Evolutionary conservation across 768 basidiomycete species (phyloP).

Genomic region (Boletus coccyginus): DNA sequence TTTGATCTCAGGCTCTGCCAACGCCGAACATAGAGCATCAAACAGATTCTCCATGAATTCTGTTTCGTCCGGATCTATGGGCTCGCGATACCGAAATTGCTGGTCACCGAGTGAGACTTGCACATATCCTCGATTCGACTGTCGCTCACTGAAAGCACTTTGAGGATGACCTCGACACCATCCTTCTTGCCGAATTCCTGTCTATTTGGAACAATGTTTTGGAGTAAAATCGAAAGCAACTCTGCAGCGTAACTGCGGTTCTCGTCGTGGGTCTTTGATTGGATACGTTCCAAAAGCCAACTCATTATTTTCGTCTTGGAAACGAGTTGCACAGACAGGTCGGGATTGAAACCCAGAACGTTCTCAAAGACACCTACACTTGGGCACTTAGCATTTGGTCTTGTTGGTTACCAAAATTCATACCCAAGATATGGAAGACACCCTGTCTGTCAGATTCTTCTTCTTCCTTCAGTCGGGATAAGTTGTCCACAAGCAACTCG

Average conservation of each 20-base stretch:
- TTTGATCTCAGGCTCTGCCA: conserved; percentile 79
- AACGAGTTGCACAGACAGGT: conserved; percentile 66
- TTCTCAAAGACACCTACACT: conserved; percentile 89
- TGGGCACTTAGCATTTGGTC: neutral
- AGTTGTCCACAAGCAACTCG: conserved; percentile 87
- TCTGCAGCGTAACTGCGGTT: conserved; percentile 94
- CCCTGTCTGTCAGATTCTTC: conserved; percentile 93
- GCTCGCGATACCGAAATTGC: conserved; percentile 88
- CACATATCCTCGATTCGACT: neutral
- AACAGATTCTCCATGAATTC: conserved; percentile 99
- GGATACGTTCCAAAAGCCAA: conserved; percentile 80
- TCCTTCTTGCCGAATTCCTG: conserved; percentile 66
- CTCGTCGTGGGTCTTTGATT: conserved; percentile 73
- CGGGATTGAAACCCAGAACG: conserved; percentile 79
- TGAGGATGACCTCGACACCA: conserved; percentile 75
- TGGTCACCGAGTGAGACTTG: conserved; percentile 31
- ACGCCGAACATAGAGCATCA: conserved; percentile 81
- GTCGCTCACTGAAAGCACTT: conserved; percentile 72
- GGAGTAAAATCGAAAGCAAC: conserved; percentile 85
- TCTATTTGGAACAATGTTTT: conserved; percentile 68
- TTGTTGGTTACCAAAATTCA: conserved; percentile 1
- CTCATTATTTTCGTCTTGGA: conserved; percentile 69
- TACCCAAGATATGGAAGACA: conserved; percentile 89
- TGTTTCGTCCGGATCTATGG: conserved; percentile 81
- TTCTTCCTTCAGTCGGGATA: conserved; percentile 80